A percentile compares a stretch with the other conserved stretches of the same genome.
Conservation (phyloP, 169 alveolate genomes). For the Cytauxzoon felis region DNA sequence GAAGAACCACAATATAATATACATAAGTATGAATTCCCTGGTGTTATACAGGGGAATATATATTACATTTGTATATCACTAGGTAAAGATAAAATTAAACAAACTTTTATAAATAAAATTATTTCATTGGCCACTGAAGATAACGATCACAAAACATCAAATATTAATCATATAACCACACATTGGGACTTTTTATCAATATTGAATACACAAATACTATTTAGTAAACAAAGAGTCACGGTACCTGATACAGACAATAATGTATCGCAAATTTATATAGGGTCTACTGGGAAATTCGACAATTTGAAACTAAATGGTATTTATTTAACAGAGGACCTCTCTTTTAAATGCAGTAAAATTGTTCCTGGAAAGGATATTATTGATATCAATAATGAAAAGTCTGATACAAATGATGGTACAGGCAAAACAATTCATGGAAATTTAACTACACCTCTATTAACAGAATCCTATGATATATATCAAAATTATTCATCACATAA, state of each 20-base stretch:
- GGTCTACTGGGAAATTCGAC: slow-evolving; percentile 7
- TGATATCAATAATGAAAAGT: too few species aligned
- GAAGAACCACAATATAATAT: not conserved
- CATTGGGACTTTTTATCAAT: slow-evolving; percentile 20
- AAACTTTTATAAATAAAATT: not conserved
- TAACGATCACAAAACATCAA: not conserved
- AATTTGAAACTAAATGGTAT: not conserved
- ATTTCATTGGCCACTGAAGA: not conserved
- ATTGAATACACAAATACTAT: slow-evolving; percentile 11
- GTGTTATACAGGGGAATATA: slow-evolving; percentile 7
- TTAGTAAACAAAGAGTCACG: not conserved
- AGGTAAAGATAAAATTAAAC: not conserved
- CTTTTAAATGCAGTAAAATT: slow-evolving; percentile 5
- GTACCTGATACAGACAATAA: not conserved
- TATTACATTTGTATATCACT: slow-evolving; percentile 21
- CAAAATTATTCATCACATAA: not conserved
- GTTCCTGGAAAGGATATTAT: not conserved
- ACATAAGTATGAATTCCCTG: not conserved
- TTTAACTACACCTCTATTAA: too few species aligned
- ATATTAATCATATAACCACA: not conserved
- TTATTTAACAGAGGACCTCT: slow-evolving; percentile 29
- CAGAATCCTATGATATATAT: not conserved
- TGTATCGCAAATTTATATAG: not conserved
- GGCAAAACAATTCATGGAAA: not conserved
- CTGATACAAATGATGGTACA: not conserved